phyloP scores from a whole-genome alignment of 345 rosid species.

The Dipteronia sinensis region DNA sequence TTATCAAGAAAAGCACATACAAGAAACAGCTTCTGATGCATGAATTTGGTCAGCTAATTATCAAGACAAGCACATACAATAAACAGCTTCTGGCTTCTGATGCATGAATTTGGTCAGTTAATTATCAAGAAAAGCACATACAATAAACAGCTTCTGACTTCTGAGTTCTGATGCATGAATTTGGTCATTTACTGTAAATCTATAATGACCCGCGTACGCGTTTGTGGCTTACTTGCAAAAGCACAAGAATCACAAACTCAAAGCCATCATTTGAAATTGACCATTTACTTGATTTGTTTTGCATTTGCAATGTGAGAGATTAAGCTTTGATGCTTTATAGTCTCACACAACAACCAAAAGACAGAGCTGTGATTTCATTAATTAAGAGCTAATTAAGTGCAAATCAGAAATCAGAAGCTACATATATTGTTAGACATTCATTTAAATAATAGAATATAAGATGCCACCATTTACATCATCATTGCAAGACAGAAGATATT shows the following conservation, averaged over 20 bases:
- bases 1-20: neutral
- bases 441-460: neutral
- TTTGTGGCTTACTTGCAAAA: neutral
- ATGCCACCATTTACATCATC: neutral
- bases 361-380: neutral
- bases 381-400: too few relatives aligned
- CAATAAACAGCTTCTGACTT: too few relatives aligned
- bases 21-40: neutral
- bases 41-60: neutral
- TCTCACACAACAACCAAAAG: neutral
- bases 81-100: too few relatives aligned
- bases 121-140: neutral
- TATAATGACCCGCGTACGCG: slow-evolving; percentile 11
- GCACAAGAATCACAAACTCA: neutral
- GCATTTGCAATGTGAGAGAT: too few relatives aligned
- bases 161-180: too few relatives aligned
- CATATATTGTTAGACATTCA: neutral
- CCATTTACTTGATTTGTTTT: neutral
- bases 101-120: neutral
- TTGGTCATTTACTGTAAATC: too few relatives aligned
- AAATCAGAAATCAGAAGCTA: neutral
- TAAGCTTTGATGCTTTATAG: too few relatives aligned
- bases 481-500: neutral
- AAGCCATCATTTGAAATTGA: too few relatives aligned
- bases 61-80: too few relatives aligned